A percentile compares a stretch with the other conserved stretches of the same genome.
phyloP scores from a whole-genome alignment of 768 basidiomycete genomes.

The Crucibulum laeve region DNA sequence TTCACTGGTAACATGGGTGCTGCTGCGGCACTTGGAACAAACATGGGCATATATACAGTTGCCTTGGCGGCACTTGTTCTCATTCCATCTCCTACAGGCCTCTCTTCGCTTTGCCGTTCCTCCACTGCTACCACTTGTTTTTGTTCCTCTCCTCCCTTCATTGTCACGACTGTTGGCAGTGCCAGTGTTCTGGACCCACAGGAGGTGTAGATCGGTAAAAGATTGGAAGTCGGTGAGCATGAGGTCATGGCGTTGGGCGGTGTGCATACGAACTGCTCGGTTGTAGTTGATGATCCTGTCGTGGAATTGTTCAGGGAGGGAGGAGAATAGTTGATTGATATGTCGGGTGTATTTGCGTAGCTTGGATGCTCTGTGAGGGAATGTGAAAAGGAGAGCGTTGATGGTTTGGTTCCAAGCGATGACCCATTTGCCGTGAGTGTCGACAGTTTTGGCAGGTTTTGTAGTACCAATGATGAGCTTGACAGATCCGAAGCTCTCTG shows the following conservation, averaged over 20 bases:
- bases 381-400: neutral
- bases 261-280: constrained; percentile 14
- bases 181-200: neutral
- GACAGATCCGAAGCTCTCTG: neutral
- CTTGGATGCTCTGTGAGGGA: neutral
- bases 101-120: no score
- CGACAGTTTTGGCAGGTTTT: neutral
- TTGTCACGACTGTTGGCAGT: neutral
- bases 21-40: no score
- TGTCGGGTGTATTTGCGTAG: neutral
- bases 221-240: neutral
- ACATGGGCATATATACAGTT: no score
- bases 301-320: neutral
- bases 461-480: neutral
- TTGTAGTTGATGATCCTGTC: constrained; percentile 13
- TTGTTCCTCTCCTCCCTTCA: neutral
- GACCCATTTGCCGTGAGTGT: neutral
- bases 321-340: neutral
- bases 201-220: neutral
- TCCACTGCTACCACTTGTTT: no score
- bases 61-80: no score
- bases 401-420: neutral
- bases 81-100: no score
- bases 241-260: constrained; percentile 7
- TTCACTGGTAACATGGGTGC: no score